Conservation (phyloP, 2,329 filamentous ascomycete species). For the Diaporthe destruens region DNA sequence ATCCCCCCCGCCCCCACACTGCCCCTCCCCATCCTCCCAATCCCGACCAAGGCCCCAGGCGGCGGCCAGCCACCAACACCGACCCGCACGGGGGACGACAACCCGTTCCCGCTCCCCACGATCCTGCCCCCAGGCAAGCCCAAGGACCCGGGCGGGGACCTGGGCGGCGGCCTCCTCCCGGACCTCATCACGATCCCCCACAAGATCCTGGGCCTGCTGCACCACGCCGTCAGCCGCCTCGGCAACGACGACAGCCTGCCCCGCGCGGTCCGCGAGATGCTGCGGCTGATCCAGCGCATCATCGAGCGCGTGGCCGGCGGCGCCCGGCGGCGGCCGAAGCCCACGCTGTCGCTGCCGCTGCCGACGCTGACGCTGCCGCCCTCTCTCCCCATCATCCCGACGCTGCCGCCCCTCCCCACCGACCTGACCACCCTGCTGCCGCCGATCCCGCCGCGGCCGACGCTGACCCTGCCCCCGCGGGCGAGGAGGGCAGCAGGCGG, state of each 20-base stretch:
- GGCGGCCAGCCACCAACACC: background rate
- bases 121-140: background rate
- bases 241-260: background rate
- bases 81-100: background rate
- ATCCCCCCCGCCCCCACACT: background rate
- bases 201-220: constrained; percentile 6
- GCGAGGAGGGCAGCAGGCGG: background rate
- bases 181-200: constrained; percentile 17
- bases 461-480: too few species aligned
- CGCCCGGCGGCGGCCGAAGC: too few species aligned
- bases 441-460: background rate
- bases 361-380: too few species aligned
- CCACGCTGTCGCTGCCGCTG: background rate
- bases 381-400: background rate
- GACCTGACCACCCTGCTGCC: too few species aligned
- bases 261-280: background rate
- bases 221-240: constrained; percentile 14
- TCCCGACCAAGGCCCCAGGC: background rate
- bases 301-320: constrained; percentile 14
- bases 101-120: background rate
- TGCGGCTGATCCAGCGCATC: constrained; percentile 11
- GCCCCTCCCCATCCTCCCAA: background rate
- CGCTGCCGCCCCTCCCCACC: background rate
- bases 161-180: background rate
- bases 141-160: background rate